phyloP scores from a whole-genome alignment of 2,329 filamentous ascomycete species.

The Apiospora marii region DNA sequence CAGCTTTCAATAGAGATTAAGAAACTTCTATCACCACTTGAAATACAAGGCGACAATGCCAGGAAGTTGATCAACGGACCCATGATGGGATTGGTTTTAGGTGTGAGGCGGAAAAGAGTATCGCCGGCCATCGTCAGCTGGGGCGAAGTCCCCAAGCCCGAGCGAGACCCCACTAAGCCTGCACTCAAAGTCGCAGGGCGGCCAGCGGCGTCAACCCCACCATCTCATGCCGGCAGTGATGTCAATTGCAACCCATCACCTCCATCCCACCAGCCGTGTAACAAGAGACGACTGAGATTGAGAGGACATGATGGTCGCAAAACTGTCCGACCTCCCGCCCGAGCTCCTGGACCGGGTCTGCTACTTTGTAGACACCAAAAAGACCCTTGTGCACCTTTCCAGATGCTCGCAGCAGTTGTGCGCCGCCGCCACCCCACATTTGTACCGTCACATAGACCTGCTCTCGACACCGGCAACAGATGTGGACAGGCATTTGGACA shows the following conservation, averaged over 20 bases:
- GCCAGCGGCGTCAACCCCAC: background rate
- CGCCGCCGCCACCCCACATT: slow-evolving; percentile 24
- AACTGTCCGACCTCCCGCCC: slow-evolving; percentile 24
- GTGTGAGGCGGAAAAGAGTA: slow-evolving; percentile 5
- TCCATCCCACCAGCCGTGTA: background rate
- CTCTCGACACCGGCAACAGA: slow-evolving; percentile 3
- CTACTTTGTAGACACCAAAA: slow-evolving; percentile 22
- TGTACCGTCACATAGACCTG: slow-evolving; percentile 27
- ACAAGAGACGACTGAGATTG: background rate
- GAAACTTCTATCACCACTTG: background rate
- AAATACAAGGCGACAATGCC: background rate
- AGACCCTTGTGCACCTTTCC: slow-evolving; percentile 7
- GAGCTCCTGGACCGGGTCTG: slow-evolving; percentile 27
- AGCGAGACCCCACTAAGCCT: background rate
- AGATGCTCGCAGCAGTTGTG: slow-evolving; percentile 25
- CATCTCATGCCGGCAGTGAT: slow-evolving; percentile 12
- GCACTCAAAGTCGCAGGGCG: background rate
- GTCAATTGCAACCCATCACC: slow-evolving; percentile 14
- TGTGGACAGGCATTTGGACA: slow-evolving; percentile 5
- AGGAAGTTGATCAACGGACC: background rate
- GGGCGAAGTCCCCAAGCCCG: background rate
- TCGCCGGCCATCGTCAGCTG: background rate
- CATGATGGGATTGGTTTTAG: background rate
- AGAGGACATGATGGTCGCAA: background rate
- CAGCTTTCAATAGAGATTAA: background rate